Evolutionary conservation across 805 yeast species (phyloP).

Genomic region (Scheffersomyces lignosus): DNA sequence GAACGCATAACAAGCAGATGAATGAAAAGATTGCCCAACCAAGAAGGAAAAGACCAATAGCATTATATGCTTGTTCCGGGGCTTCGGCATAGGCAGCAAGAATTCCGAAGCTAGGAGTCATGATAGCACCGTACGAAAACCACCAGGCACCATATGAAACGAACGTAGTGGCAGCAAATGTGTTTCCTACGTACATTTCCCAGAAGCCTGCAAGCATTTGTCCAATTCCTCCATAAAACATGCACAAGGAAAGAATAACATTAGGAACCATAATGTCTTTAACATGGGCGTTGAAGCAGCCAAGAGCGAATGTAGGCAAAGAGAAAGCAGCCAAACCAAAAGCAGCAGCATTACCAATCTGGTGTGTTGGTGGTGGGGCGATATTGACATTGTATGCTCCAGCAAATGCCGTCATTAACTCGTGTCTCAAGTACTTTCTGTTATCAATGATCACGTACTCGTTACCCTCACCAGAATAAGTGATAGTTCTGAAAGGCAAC

Average conservation of each 20-base stretch:
- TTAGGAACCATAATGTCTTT: conserved; percentile 44
- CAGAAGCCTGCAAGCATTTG: conserved; percentile 53
- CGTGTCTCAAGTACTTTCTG: conserved; percentile 48
- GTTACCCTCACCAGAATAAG: conserved; percentile 33
- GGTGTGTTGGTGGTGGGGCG: conserved; percentile 47
- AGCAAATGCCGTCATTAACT: conserved; percentile 63
- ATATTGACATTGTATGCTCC: conserved; percentile 51
- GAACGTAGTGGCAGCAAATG: conserved; percentile 57
- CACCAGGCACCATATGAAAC: conserved; percentile 58
- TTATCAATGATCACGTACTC: conserved; percentile 44
- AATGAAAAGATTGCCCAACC: conserved; percentile 70
- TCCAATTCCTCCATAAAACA: conserved; percentile 51
- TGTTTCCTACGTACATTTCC: conserved; percentile 51
- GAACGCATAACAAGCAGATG: conserved; percentile 54
- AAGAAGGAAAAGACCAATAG: conserved; percentile 55
- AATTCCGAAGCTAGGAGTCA: conserved; percentile 58
- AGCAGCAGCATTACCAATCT: conserved; percentile 55
- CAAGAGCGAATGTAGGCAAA: conserved; percentile 47
- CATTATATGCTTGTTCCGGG: conserved; percentile 44
- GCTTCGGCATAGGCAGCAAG: conserved; percentile 45
- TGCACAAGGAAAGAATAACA: conserved; percentile 44
- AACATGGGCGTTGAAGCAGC: conserved; percentile 47
- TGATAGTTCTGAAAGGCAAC: neutral
- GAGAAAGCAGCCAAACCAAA: conserved; percentile 53
- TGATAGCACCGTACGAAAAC: conserved; percentile 48